Percentiles rank a stretch among this genome's conserved stretches.
These are phyloP conservation scores for Corynascus novoguineensis DNA, from an alignment of 495 filamentous ascomycete species.

Conservation along the genomic window DNA sequence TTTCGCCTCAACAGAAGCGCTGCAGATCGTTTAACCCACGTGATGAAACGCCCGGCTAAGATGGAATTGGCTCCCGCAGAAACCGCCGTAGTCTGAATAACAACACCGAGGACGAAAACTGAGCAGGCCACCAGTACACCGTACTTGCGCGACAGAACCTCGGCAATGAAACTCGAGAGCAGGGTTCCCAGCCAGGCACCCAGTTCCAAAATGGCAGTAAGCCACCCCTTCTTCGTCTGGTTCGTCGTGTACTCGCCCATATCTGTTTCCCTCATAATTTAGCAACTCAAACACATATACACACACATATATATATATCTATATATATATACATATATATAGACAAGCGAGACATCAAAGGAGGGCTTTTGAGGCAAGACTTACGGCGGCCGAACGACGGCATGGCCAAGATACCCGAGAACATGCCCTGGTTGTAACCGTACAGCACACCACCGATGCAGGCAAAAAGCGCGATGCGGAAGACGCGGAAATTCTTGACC, in stretches of 20 bases:
- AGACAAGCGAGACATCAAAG: too few species aligned
- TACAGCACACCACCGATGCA: slow-evolving; percentile 66
- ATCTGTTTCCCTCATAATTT: slow-evolving; percentile 39
- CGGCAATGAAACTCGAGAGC: slow-evolving; percentile 68
- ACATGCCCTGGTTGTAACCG: slow-evolving; percentile 77
- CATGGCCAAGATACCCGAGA: slow-evolving; percentile 66
- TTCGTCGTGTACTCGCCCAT: slow-evolving; percentile 59
- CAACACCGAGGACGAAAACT: slow-evolving; percentile 74
- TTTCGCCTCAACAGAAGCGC: neutral
- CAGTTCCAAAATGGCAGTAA: slow-evolving; percentile 74
- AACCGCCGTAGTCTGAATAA: slow-evolving; percentile 63
- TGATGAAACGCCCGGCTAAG: slow-evolving; percentile 70
- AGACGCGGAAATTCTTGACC: slow-evolving; percentile 64
- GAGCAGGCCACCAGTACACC: slow-evolving; percentile 63
- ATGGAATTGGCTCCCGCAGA: slow-evolving; percentile 52
- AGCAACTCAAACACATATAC: neutral
- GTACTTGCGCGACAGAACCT: slow-evolving; percentile 67
- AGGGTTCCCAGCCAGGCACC: slow-evolving; percentile 79
- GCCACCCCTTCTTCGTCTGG: slow-evolving; percentile 66
- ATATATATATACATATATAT: too few species aligned
- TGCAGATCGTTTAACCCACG: slow-evolving; percentile 35
- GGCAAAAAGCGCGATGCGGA: slow-evolving; percentile 68
- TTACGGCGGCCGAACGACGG: slow-evolving; percentile 46
- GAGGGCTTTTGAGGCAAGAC: slow-evolving; percentile 9
- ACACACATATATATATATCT: too few species aligned